These are phyloP conservation scores for Fraxinus platypoda DNA, from an alignment of 305 asterid genomes.

Conservation along the genomic window DNA sequence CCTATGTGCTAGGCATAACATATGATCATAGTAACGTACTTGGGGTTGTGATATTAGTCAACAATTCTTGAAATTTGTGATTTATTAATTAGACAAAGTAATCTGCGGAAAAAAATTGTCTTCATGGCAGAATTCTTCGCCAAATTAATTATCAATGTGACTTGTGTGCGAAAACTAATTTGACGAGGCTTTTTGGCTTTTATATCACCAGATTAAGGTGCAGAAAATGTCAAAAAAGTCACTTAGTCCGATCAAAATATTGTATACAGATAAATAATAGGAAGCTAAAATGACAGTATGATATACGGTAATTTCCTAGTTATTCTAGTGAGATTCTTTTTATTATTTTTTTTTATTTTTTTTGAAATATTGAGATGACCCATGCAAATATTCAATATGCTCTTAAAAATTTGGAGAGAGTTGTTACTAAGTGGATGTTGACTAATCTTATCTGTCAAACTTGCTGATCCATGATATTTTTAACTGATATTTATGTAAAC, in stretches of 20 bases:
- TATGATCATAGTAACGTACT: not conserved
- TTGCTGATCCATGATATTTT: not conserved
- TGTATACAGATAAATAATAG: not conserved
- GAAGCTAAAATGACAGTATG: not conserved
- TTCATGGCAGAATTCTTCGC: not conserved
- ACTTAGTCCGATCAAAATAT: not conserved
- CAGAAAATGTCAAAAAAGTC: not conserved
- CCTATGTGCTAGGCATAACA: constrained; percentile 1
- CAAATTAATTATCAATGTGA: not conserved
- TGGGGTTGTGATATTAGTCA: not conserved
- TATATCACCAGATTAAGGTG: not conserved
- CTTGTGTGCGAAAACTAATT: not conserved
- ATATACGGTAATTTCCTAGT: not conserved
- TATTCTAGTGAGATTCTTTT: not conserved
- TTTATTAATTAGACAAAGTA: not conserved
- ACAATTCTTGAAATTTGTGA: not conserved
- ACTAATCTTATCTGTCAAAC: constrained; percentile 1
- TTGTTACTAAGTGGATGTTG: constrained; percentile 5
- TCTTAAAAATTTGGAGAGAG: not conserved
- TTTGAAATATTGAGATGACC: not conserved
- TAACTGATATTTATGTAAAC: constrained; percentile 22
- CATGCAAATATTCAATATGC: not conserved
- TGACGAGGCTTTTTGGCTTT: not conserved
- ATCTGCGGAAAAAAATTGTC: not conserved
- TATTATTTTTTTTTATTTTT: not conserved